phyloP scores from a whole-genome alignment of 2,329 filamentous ascomycete species.

The Colletotrichum sp. region DNA sequence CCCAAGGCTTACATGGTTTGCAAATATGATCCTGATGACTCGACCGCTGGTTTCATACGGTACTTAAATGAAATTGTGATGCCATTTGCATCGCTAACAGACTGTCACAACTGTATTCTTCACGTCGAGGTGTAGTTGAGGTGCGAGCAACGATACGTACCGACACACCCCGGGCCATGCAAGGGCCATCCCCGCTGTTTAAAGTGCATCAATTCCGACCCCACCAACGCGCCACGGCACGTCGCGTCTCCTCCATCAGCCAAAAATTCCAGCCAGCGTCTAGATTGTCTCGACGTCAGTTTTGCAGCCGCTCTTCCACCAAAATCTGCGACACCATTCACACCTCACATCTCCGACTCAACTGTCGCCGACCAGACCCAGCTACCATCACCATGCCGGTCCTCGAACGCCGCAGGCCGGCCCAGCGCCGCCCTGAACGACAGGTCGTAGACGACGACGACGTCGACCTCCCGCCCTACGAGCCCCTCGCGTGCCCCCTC shows the following conservation, averaged over 20 bases:
- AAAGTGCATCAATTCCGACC: not conserved
- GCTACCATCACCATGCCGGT: not conserved
- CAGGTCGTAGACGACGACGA: conserved; percentile 6
- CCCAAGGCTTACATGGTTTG: not conserved
- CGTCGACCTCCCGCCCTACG: conserved; percentile 51
- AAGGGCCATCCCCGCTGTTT: conserved; percentile 1
- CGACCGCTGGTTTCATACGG: not conserved
- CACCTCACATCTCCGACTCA: not conserved
- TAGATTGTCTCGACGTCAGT: not conserved
- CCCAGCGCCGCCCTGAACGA: conserved; percentile 13
- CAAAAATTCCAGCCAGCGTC: not conserved
- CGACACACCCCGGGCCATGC: not conserved
- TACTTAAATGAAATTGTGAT: not conserved
- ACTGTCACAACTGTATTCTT: not conserved
- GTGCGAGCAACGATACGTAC: not conserved
- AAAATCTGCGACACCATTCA: not conserved
- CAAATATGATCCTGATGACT: not conserved
- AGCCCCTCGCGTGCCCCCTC: conserved; percentile 53
- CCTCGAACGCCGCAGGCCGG: conserved; percentile 7
- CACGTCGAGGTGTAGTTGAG: not conserved
- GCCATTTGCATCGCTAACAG: not conserved
- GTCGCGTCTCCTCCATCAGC: not conserved
- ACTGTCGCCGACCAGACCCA: not conserved
- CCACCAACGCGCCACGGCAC: conserved; percentile 14
- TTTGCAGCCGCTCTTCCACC: not conserved